Evolutionary conservation across 805 yeast genomes (phyloP).

Genomic region (Ogataea pini): DNA sequence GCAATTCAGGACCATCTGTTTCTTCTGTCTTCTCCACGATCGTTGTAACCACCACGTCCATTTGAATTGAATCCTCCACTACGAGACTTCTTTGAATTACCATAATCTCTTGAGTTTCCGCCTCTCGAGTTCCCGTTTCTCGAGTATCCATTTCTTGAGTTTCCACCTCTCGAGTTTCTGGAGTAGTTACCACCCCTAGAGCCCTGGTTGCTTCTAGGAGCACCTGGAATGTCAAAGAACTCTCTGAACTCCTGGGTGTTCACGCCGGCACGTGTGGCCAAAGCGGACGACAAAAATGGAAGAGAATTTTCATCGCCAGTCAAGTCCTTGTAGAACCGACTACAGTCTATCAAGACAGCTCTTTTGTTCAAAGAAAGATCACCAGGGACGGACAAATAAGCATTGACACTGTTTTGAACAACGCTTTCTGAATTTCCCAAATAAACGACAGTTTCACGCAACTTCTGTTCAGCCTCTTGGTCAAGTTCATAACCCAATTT

Average conservation of each 20-base stretch:
- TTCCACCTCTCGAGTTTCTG: slow-evolving; percentile 2
- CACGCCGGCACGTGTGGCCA: slow-evolving; percentile 32
- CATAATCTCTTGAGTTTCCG: no score
- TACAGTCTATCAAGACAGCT: slow-evolving; percentile 36
- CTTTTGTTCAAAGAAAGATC: slow-evolving; percentile 33
- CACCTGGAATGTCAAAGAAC: slow-evolving; percentile 35
- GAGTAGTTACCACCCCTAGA: background rate
- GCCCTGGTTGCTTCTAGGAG: no score
- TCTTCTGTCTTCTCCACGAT: slow-evolving; percentile 1
- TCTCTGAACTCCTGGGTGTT: slow-evolving; percentile 28
- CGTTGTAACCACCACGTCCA: background rate
- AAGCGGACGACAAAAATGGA: slow-evolving; percentile 20
- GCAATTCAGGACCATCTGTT: slow-evolving; percentile 1
- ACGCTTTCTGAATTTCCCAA: slow-evolving; percentile 18
- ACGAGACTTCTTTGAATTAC: background rate
- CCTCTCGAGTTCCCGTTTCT: slow-evolving; percentile 3
- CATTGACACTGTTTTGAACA: slow-evolving; percentile 17
- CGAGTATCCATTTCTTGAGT: background rate
- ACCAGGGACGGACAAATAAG: slow-evolving; percentile 26
- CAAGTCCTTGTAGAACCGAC: slow-evolving; percentile 32
- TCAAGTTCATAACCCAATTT: slow-evolving; percentile 40
- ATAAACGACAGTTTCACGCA: slow-evolving; percentile 8
- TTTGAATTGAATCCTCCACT: background rate
- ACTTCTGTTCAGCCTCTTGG: slow-evolving; percentile 29
- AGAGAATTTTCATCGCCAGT: slow-evolving; percentile 20